A percentile compares a stretch with the other conserved stretches of the same genome.
phyloP scores from a whole-genome alignment of 108 stramenopile species.

The Pseudonitzschia multiseries region DNA sequence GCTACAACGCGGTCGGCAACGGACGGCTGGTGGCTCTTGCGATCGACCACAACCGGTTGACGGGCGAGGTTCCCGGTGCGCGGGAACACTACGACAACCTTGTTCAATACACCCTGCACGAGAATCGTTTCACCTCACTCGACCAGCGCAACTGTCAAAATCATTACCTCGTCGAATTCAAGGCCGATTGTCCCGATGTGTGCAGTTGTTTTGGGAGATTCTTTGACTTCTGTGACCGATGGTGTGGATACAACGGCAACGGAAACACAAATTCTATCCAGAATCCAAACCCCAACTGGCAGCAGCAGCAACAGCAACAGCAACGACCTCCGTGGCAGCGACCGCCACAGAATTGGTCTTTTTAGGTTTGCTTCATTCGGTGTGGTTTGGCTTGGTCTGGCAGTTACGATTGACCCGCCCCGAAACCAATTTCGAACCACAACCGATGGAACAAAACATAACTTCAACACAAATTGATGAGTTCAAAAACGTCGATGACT shows the following conservation, averaged over 20 bases:
- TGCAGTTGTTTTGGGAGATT: conserved; percentile 36
- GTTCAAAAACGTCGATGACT: no score
- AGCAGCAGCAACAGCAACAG: neutral
- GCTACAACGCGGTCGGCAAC: conserved; percentile 42
- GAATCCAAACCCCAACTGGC: neutral
- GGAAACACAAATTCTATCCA: neutral
- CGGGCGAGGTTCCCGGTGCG: conserved; percentile 38
- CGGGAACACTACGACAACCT: conserved; percentile 25
- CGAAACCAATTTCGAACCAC: no score
- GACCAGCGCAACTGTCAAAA: conserved; percentile 31
- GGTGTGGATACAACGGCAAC: neutral
- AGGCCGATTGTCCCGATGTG: conserved; percentile 42
- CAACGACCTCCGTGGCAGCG: neutral
- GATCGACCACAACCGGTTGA: conserved; percentile 46
- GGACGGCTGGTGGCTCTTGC: conserved; percentile 32
- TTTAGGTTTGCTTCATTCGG: neutral
- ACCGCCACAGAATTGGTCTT: neutral
- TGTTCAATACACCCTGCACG: conserved; percentile 31
- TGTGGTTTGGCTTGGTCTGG: no score
- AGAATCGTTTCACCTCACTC: conserved; percentile 35
- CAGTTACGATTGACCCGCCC: no score
- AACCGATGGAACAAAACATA: no score
- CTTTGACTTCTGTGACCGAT: conserved; percentile 6
- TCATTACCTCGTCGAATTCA: conserved; percentile 38
- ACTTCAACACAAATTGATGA: no score